phyloP scores from a whole-genome alignment of 2,329 filamentous ascomycete species.

The Alternaria novae-zelandiae region DNA sequence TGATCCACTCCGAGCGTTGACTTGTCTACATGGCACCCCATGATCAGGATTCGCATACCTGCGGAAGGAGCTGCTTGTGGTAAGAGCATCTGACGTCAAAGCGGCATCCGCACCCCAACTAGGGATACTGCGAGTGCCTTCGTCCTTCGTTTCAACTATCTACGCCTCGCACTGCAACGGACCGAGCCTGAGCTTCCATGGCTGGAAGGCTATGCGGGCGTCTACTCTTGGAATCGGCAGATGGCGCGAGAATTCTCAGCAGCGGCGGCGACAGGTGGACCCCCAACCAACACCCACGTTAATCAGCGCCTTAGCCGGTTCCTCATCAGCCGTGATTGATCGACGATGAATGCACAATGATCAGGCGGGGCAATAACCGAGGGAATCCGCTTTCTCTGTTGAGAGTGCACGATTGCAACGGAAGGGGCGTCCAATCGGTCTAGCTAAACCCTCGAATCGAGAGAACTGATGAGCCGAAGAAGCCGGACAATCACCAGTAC shows the following conservation, averaged over 20 bases:
- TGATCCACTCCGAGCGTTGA: background rate
- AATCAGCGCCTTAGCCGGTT: slow-evolving; percentile 4
- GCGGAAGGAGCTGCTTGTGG: background rate
- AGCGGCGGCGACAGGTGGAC: background rate
- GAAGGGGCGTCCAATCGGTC: background rate
- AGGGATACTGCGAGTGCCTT: background rate
- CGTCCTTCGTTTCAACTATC: background rate
- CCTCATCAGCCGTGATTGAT: slow-evolving; percentile 4
- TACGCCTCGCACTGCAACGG: background rate
- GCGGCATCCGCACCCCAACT: background rate
- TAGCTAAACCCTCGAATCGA: background rate
- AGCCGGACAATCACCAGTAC: background rate
- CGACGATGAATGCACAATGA: background rate
- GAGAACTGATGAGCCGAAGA: background rate
- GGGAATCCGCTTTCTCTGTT: background rate
- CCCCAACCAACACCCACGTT: slow-evolving; percentile 6
- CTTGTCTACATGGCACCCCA: background rate
- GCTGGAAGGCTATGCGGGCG: background rate
- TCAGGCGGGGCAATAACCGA: background rate
- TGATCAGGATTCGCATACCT: background rate
- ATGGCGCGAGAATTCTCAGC: background rate
- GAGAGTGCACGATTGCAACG: background rate
- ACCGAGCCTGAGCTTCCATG: background rate
- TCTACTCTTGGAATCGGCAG: background rate
- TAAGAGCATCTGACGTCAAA: background rate